These are phyloP conservation scores for Spongospora subterranea DNA, from an alignment of 208 protist genomes.

Conservation along the genomic window DNA sequence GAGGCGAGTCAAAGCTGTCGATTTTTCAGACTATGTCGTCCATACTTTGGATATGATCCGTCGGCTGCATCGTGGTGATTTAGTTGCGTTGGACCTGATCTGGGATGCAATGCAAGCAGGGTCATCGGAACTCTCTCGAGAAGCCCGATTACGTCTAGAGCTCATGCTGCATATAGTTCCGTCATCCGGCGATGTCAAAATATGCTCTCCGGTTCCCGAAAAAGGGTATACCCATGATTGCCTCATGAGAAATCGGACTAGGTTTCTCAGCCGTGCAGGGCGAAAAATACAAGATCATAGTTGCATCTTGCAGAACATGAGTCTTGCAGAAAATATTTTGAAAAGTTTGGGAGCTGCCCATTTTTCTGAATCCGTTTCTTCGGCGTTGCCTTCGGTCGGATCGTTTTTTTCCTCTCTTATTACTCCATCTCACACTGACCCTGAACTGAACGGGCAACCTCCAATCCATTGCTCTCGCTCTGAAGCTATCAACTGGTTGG, in stretches of 20 bases:
- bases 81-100: background rate
- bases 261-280: background rate
- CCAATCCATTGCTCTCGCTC: conserved; percentile 16
- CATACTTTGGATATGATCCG: conserved; percentile 48
- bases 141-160: conserved; percentile 11
- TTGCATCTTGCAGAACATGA: conserved; percentile 40
- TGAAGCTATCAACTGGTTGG: conserved; percentile 4
- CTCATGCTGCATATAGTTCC: background rate
- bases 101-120: conserved; percentile 26
- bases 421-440: background rate
- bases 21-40: conserved; percentile 27
- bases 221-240: background rate
- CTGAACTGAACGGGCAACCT: background rate
- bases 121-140: background rate
- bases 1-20: background rate
- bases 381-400: background rate
- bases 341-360: background rate
- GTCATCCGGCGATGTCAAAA: background rate
- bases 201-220: background rate
- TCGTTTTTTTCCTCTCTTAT: background rate
- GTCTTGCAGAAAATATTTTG: background rate
- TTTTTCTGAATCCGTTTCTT: background rate
- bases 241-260: background rate
- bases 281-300: background rate
- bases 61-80: background rate